Conservation (phyloP, 768 basidiomycete genomes). For the Lactarius evosmus region DNA sequence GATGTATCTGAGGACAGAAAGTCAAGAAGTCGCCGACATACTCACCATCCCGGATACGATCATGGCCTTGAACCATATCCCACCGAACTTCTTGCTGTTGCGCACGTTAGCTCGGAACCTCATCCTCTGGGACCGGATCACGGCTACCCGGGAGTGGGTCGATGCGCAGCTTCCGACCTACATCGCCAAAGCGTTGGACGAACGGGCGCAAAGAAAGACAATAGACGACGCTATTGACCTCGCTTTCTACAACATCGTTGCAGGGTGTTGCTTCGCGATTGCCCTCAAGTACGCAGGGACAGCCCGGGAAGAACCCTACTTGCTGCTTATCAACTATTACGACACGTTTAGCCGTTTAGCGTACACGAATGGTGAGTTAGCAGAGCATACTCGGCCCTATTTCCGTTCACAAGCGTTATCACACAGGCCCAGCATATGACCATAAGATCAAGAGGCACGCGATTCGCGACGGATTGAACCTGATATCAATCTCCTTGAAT, state of each 20-base stretch:
- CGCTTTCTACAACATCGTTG: slow-evolving; percentile 88
- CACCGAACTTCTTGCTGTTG: slow-evolving; percentile 82
- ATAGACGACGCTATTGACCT: slow-evolving; percentile 75
- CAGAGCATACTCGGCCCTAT: slow-evolving; percentile 4
- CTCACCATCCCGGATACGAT: slow-evolving; percentile 80
- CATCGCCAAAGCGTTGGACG: slow-evolving; percentile 58
- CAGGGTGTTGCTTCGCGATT: slow-evolving; percentile 88
- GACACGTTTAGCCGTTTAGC: slow-evolving; percentile 74
- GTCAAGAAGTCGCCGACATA: slow-evolving; percentile 83
- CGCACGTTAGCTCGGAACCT: slow-evolving; percentile 73
- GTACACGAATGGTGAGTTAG: slow-evolving; percentile 58
- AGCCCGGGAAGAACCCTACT: slow-evolving; percentile 84
- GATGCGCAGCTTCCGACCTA: slow-evolving; percentile 63
- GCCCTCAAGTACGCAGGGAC: slow-evolving; percentile 94
- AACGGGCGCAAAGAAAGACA: slow-evolving; percentile 43
- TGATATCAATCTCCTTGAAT: slow-evolving; percentile 81
- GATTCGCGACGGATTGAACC: slow-evolving; percentile 81
- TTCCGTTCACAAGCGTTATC: slow-evolving; percentile 10
- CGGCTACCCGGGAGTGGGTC: slow-evolving; percentile 73
- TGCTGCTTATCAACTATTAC: slow-evolving; percentile 74
- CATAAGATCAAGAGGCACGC: slow-evolving; percentile 85
- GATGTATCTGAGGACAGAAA: slow-evolving; percentile 87
- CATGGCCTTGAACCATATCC: slow-evolving; percentile 76
- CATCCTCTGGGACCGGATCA: slow-evolving; percentile 83
- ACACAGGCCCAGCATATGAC: slow-evolving; percentile 72